Evolutionary conservation across 805 yeast species (phyloP).

Genomic region (Saturnispora gosingensis): DNA sequence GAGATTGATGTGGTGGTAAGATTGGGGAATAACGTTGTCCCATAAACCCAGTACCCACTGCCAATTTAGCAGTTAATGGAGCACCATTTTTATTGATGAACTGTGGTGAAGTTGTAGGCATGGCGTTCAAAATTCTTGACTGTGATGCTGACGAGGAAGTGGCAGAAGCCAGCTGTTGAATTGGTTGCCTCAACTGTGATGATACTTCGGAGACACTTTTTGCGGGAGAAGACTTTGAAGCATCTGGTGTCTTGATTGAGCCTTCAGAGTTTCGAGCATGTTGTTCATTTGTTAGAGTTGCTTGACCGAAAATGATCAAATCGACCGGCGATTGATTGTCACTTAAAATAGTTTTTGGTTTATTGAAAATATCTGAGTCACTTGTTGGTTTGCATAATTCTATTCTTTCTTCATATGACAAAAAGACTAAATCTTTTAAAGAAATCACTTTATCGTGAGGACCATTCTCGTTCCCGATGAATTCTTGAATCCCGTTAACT

Average conservation of each 20-base stretch:
- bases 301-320: not conserved
- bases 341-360: not conserved
- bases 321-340: not conserved
- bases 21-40: not conserved
- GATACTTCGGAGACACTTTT: not conserved
- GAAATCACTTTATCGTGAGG: not conserved
- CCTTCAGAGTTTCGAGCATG: not conserved
- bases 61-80: not conserved
- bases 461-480: not conserved
- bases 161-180: not conserved
- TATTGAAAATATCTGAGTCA: not conserved
- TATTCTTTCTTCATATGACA: conserved; percentile 5
- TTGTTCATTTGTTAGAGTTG: not conserved
- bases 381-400: not conserved
- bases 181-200: not conserved
- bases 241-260: not conserved
- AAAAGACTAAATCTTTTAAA: conserved; percentile 1
- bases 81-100: not conserved
- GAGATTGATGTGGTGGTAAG: not conserved
- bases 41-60: not conserved
- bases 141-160: not conserved
- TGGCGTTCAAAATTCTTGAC: not conserved
- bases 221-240: not conserved
- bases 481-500: not conserved
- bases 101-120: not conserved